Evolutionary conservation across 768 basidiomycete genomes (phyloP).

Genomic region (Collybia nuda): DNA sequence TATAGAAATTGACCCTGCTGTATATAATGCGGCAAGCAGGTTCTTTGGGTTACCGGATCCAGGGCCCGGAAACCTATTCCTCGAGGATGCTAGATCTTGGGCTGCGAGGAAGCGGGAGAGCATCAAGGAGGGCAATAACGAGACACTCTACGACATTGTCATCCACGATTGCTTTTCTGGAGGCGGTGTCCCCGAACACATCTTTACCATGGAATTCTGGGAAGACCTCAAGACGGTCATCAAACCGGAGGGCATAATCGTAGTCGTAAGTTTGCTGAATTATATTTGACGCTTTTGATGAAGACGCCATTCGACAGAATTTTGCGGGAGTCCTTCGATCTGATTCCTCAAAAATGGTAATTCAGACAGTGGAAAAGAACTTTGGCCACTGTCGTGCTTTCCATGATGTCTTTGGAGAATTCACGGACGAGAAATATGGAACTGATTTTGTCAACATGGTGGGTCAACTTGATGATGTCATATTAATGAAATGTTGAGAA

Average conservation of each 20-base stretch:
- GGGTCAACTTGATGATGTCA: slow-evolving; percentile 15
- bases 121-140: slow-evolving; percentile 23
- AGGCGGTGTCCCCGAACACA: slow-evolving; percentile 82
- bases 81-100: slow-evolving; percentile 79
- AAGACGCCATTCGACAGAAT: slow-evolving; percentile 49
- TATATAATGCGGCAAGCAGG: slow-evolving; percentile 76
- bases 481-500: background rate
- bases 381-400: slow-evolving; percentile 84
- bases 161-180: slow-evolving; percentile 95
- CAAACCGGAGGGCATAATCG: slow-evolving; percentile 71
- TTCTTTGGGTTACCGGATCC: slow-evolving; percentile 82
- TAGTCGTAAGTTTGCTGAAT: slow-evolving; percentile 57
- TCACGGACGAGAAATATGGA: slow-evolving; percentile 46
- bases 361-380: slow-evolving; percentile 65
- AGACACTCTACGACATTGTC: slow-evolving; percentile 61
- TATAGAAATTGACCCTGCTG: slow-evolving; percentile 92
- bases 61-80: slow-evolving; percentile 55
- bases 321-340: slow-evolving; percentile 75
- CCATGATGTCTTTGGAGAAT: slow-evolving; percentile 58
- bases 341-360: slow-evolving; percentile 60
- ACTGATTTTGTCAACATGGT: slow-evolving; percentile 76
- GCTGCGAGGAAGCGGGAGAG: slow-evolving; percentile 41
- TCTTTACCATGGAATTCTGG: slow-evolving; percentile 90
- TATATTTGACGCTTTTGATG: background rate
- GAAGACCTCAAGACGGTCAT: slow-evolving; percentile 61